phyloP scores from a whole-genome alignment of 2,329 filamentous ascomycete genomes.

The Stachybotrys chlorohalonatus region DNA sequence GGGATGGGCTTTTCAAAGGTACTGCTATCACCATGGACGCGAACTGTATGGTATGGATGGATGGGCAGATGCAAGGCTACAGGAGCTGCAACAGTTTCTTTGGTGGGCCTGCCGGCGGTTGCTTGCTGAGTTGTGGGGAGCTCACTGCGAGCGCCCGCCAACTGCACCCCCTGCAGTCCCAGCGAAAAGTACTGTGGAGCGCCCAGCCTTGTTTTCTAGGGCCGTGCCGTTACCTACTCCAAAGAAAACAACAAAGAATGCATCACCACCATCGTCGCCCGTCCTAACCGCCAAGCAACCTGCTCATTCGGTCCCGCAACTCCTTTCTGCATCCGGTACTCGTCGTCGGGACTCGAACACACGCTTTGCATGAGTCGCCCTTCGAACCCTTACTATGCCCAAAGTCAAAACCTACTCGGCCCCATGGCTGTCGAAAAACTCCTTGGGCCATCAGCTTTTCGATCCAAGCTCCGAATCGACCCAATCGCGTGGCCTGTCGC shows the following conservation, averaged over 20 bases:
- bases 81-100: neutral
- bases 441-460: slow-evolving; percentile 73
- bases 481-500: slow-evolving; percentile 27
- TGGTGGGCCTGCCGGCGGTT: neutral
- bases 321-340: too few relatives aligned
- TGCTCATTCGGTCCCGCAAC: too few relatives aligned
- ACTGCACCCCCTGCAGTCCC: too few relatives aligned
- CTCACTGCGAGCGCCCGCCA: too few relatives aligned
- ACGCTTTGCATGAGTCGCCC: neutral
- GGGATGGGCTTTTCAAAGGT: too few relatives aligned
- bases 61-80: neutral
- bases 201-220: neutral
- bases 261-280: neutral
- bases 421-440: slow-evolving; percentile 72
- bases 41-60: neutral
- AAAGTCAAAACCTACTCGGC: slow-evolving; percentile 81
- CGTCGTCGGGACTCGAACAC: too few relatives aligned
- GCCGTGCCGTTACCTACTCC: neutral
- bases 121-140: neutral
- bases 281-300: neutral
- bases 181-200: neutral
- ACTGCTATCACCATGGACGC: too few relatives aligned
- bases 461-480: slow-evolving; percentile 32
- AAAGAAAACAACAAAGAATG: neutral
- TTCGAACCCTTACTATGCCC: slow-evolving; percentile 50